A percentile compares a stretch with the other conserved stretches of the same genome.
These are phyloP conservation scores for Coemansia sp. DNA, from an alignment of 192 early-diverging fungal genomes.

Conservation along the genomic window DNA sequence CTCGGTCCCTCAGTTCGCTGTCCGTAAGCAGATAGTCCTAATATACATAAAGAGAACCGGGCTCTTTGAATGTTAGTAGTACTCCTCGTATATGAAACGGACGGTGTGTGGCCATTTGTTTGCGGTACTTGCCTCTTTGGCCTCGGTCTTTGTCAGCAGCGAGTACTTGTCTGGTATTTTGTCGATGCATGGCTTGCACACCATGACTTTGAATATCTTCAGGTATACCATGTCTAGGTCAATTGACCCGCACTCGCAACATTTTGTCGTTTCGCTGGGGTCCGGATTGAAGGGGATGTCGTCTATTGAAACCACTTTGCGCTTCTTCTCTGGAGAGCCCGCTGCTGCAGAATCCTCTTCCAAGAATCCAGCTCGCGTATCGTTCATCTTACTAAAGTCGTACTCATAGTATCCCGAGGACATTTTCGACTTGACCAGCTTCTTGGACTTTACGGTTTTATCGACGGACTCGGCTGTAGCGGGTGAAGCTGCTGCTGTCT, in stretches of 20 bases:
- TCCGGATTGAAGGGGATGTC: conserved; percentile 27
- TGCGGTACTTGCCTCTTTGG: conserved; percentile 63
- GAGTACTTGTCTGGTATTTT: conserved; percentile 83
- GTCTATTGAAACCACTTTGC: conserved; percentile 19
- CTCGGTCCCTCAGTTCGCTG: conserved; percentile 83
- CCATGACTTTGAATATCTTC: conserved; percentile 69
- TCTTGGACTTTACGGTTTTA: conserved; percentile 14
- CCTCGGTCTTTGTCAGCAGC: conserved; percentile 96
- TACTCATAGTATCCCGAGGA: conserved; percentile 71
- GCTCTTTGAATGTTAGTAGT: background rate
- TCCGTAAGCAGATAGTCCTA: conserved; percentile 94
- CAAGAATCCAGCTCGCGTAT: conserved; percentile 88
- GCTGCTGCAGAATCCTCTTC: conserved; percentile 56
- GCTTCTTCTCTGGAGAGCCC: conserved; percentile 28
- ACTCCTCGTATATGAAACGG: background rate
- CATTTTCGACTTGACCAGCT: conserved; percentile 36
- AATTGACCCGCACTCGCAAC: conserved; percentile 79
- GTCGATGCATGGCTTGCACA: conserved; percentile 80
- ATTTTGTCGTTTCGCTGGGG: conserved; percentile 63
- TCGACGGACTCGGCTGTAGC: background rate
- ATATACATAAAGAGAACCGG: background rate
- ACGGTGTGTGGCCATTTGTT: background rate
- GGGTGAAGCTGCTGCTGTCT: background rate
- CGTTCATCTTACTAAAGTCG: conserved; percentile 82
- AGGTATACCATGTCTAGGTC: conserved; percentile 79